Evolutionary conservation across 345 rosid species (phyloP), one percentile per base, ranked within the genome.

Genomic region (Citrus medica): DNA sequence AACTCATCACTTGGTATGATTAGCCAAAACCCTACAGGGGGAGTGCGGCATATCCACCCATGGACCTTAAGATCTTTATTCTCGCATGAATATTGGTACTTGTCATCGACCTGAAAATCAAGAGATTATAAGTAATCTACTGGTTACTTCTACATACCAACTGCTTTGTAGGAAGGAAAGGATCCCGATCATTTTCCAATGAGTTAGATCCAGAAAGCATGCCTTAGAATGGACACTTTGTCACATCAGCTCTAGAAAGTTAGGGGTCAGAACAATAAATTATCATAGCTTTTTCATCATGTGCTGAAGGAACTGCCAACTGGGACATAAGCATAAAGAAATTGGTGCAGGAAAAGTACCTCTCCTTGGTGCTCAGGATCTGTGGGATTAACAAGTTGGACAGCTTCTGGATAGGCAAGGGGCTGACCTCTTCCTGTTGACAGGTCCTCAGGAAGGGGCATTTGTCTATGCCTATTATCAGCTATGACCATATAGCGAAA

Each of bases 21-120:
- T 87, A 91, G 97, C 99, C 98, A 96, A 81, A 94, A 96, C 33
- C 99, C 99, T 7, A 96, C 89, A 8, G 97, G 90, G 22, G 98
- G 98, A 21, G 86, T 85, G 22, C 82, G 83, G 81, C 92, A 87
- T 79, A 96, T 88, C 99, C 99, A 96, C 67, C 99, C 99, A 90
- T 96, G 99, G 73, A 94, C 95, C 25, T 81, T 77, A 61, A 89
- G 79, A 81, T 96, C 91, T 83, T 89, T 90, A 85, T 94, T 94
- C 81, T 93, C 97, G 73, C 92, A 86, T 5, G 99, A 92, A 82
- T 96, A 96, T 80, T 94, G 95, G 83, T 96, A 96, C 73, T 96
- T 96, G 85, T 96, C 99, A 85, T 94, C 98, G 79, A 94, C 99
- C 99, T 96, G 87, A 64, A 73, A 65, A 67, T 25, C 78, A 73